Percentiles rank a stretch among this genome's conserved stretches.
phyloP scores from a whole-genome alignment of 2,329 filamentous ascomycete species.

The Talaromyces sp. region DNA sequence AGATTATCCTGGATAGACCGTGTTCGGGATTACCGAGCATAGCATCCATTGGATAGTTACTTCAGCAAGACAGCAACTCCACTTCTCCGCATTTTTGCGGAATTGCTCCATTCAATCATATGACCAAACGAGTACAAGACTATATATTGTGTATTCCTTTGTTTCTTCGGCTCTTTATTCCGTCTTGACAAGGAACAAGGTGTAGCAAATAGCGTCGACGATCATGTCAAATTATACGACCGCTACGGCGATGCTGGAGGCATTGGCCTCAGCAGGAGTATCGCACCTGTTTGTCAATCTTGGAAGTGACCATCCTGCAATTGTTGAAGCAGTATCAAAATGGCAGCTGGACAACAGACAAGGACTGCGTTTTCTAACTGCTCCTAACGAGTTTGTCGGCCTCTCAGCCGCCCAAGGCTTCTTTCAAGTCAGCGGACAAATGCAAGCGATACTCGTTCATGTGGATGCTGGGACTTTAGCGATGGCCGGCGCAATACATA shows the following conservation, averaged over 20 bases:
- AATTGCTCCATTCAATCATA: neutral
- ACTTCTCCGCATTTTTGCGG: neutral
- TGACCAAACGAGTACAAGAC: neutral
- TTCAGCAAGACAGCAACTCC: neutral
- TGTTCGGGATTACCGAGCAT: neutral
- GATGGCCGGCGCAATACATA: neutral
- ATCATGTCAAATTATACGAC: neutral
- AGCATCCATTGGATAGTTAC: neutral
- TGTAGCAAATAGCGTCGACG: neutral
- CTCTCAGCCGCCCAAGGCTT: neutral
- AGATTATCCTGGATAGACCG: neutral
- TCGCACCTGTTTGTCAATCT: constrained; percentile 2
- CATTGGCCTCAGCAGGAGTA: neutral
- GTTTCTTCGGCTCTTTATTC: neutral
- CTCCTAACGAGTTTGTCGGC: neutral
- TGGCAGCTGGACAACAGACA: neutral
- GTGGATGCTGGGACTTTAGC: neutral
- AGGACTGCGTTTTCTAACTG: neutral
- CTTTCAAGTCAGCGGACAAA: neutral
- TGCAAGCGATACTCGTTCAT: neutral
- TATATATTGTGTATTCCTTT: neutral
- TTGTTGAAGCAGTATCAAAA: constrained; percentile 3
- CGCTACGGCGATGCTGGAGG: neutral
- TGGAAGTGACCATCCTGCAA: neutral
- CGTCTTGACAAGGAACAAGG: neutral